A percentile compares a stretch with the other conserved stretches of the same genome.
phyloP scores from a whole-genome alignment of 2,329 filamentous ascomycete genomes.

The Claviceps cyperi region DNA sequence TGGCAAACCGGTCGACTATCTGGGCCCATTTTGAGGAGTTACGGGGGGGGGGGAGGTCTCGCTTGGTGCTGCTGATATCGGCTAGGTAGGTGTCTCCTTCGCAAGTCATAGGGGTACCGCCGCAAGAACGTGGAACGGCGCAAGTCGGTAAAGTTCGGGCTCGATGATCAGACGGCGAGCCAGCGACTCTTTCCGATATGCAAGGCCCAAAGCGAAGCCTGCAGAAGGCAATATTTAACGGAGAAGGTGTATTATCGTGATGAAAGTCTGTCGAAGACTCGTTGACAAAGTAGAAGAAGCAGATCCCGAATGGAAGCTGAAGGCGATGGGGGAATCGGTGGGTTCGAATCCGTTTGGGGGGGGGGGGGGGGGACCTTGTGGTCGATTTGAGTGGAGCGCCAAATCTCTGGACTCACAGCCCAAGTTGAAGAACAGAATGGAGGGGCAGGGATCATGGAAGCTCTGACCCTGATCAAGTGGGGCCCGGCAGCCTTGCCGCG shows the following conservation, averaged over 20 bases:
- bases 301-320: neutral
- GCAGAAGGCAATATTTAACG: neutral
- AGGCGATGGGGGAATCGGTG: neutral
- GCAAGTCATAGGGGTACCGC: neutral
- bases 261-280: neutral
- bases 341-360: neutral
- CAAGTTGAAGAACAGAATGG: neutral
- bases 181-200: neutral
- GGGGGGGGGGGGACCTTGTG: neutral
- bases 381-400: slow-evolving; percentile 5
- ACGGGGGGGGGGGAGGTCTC: neutral
- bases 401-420: neutral
- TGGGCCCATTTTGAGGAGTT: slow-evolving; percentile 12
- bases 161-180: neutral
- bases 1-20: slow-evolving; percentile 18
- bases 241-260: neutral
- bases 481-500: neutral
- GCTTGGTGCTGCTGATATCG: neutral
- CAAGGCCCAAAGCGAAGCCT: neutral
- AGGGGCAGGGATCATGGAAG: slow-evolving; percentile 1
- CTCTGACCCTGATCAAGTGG: neutral
- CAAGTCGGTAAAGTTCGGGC: neutral
- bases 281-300: neutral
- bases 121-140: neutral
- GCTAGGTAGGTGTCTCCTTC: neutral